These are phyloP conservation scores for Sporothrix curviconia DNA, from an alignment of 2,329 filamentous ascomycete species.

Conservation along the genomic window DNA sequence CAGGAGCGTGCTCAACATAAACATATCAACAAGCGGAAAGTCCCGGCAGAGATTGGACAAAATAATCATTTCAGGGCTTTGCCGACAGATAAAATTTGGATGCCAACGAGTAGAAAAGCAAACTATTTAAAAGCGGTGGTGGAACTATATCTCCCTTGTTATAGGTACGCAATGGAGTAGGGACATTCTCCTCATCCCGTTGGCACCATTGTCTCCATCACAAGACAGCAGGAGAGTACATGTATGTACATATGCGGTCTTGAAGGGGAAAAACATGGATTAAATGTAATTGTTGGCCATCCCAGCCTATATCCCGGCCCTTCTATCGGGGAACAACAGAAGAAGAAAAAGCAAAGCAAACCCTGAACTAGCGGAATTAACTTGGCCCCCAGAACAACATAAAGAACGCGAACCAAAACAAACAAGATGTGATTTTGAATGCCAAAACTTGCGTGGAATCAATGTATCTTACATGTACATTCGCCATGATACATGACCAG, in stretches of 20 bases:
- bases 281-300: neutral
- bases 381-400: neutral
- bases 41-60: neutral
- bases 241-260: neutral
- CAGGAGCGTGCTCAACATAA: neutral
- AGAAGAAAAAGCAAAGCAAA: neutral
- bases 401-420: neutral
- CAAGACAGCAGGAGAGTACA: too few species aligned
- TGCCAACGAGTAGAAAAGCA: neutral
- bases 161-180: neutral
- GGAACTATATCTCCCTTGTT: neutral
- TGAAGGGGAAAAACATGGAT: neutral
- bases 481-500: neutral
- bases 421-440: neutral
- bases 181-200: neutral
- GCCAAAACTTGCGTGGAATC: neutral
- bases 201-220: too few species aligned
- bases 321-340: too few species aligned
- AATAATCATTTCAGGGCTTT: neutral
- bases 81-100: neutral
- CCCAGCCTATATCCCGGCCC: conserved; percentile 1
- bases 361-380: conserved; percentile 2
- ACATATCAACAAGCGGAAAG: neutral
- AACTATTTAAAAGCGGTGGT: too few species aligned
- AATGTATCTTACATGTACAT: neutral